A percentile compares a stretch with the other conserved stretches of the same genome.
Conservation (phyloP, 75 land plant genomes). For the Selaginella tamariscina region DNA sequence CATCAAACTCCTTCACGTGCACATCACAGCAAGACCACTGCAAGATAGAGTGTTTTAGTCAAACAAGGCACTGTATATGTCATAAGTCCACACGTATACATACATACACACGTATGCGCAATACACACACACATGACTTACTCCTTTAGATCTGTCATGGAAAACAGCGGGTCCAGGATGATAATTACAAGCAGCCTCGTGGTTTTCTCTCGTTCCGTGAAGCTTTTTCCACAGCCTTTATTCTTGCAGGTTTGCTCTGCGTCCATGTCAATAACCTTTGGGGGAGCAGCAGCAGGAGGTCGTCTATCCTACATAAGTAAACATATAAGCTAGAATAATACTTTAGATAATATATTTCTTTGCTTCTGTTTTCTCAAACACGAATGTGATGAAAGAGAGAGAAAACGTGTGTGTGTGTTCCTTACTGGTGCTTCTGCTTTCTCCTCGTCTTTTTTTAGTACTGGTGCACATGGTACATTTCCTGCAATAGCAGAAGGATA, state of each 20-base stretch:
- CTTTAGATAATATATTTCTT: too few relatives aligned
- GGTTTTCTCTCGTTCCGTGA: conserved; percentile 81
- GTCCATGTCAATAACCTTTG: conserved; percentile 52
- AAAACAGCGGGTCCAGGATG: conserved; percentile 97
- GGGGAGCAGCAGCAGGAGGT: neutral
- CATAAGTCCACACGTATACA: neutral
- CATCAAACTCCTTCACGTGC: conserved; percentile 95
- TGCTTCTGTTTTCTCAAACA: too few relatives aligned
- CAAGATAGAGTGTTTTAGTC: too few relatives aligned
- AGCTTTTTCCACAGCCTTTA: conserved; percentile 76
- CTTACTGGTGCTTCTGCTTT: neutral
- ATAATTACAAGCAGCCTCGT: conserved; percentile 67
- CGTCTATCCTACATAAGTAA: too few relatives aligned
- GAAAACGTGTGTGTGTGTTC: neutral
- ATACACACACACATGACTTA: conserved; percentile 18
- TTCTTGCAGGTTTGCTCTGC: conserved; percentile 61
- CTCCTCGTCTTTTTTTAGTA: neutral
- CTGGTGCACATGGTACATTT: neutral
- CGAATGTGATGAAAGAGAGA: too few relatives aligned
- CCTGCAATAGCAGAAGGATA: too few relatives aligned
- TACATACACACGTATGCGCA: neutral
- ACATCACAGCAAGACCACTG: conserved; percentile 97
- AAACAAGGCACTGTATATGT: neutral
- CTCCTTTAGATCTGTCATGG: conserved; percentile 83
- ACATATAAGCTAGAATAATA: too few relatives aligned